Conservation (phyloP, 1,139 yeast genomes). For the Magnusiomyces sp. region DNA sequence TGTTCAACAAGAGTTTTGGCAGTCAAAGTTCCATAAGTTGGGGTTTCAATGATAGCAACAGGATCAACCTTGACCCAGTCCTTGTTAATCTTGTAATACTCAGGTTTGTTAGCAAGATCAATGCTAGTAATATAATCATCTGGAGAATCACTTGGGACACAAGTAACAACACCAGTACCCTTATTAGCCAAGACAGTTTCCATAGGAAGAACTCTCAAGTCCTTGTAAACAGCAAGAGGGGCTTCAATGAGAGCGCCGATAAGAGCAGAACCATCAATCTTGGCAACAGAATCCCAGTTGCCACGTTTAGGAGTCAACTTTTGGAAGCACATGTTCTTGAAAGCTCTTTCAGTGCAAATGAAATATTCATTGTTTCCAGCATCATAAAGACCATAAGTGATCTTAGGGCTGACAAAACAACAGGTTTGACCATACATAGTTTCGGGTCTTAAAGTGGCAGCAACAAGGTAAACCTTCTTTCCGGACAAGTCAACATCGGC, state of each 20-base stretch:
- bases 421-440: slow-evolving; percentile 99
- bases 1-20: slow-evolving; percentile 83
- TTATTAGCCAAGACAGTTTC: slow-evolving; percentile 89
- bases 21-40: slow-evolving; percentile 79
- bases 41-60: slow-evolving; percentile 67
- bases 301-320: slow-evolving; percentile 89
- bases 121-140: slow-evolving; percentile 85
- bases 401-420: slow-evolving; percentile 95
- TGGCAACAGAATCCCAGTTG: slow-evolving; percentile 50
- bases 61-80: slow-evolving; percentile 77
- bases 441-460: slow-evolving; percentile 98
- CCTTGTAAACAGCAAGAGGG: slow-evolving; percentile 65
- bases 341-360: slow-evolving; percentile 93
- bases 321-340: slow-evolving; percentile 95
- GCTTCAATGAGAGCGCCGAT: slow-evolving; percentile 85
- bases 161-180: slow-evolving; percentile 98
- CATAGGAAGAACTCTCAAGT: slow-evolving; percentile 89
- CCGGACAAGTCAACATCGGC: slow-evolving; percentile 40
- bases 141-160: slow-evolving; percentile 97
- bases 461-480: slow-evolving; percentile 74
- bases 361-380: slow-evolving; percentile 72
- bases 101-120: slow-evolving; percentile 85
- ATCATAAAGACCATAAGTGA: slow-evolving; percentile 83
- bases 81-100: slow-evolving; percentile 73
- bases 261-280: slow-evolving; percentile 61